phyloP scores from a whole-genome alignment of 1,284 basidiomycete species.

The Ceratobasidium sp. region DNA sequence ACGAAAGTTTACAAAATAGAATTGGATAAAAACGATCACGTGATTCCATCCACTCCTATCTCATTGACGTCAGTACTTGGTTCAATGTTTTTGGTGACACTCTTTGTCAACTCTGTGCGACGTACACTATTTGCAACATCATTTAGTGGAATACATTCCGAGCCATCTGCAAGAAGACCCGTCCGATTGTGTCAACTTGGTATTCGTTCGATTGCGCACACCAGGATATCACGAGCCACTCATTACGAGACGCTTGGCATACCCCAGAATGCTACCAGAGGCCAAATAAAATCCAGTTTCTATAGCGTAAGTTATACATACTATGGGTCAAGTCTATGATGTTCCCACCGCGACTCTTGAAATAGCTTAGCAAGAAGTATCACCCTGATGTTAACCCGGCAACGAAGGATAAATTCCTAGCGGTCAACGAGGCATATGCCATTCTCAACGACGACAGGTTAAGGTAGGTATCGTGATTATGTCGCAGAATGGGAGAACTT shows the following conservation, averaged over 20 bases:
- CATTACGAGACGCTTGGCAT: slow-evolving; percentile 59
- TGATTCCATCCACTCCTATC: too few species aligned
- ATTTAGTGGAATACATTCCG: slow-evolving; percentile 23
- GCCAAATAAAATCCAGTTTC: slow-evolving; percentile 61
- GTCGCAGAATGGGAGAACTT: too few species aligned
- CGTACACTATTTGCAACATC: slow-evolving; percentile 31
- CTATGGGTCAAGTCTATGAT: neutral
- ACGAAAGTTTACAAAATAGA: too few species aligned
- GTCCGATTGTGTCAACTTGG: neutral
- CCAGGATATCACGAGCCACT: slow-evolving; percentile 41
- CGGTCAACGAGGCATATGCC: slow-evolving; percentile 48
- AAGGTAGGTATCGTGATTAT: slow-evolving; percentile 45
- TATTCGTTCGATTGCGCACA: slow-evolving; percentile 30
- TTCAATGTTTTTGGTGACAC: slow-evolving; percentile 23
- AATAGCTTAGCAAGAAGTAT: slow-evolving; percentile 60
- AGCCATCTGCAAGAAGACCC: too few species aligned
- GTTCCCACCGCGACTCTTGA: neutral
- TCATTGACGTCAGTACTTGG: too few species aligned
- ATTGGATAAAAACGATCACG: too few species aligned
- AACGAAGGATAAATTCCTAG: slow-evolving; percentile 47
- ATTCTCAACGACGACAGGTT: slow-evolving; percentile 48
- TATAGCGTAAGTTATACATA: slow-evolving; percentile 58
- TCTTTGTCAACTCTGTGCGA: neutral
- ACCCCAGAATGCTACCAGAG: slow-evolving; percentile 57
- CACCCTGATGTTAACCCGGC: slow-evolving; percentile 57